Evolutionary conservation across 345 rosid species (phyloP).

Genomic region (Hirschfeldia incana): DNA sequence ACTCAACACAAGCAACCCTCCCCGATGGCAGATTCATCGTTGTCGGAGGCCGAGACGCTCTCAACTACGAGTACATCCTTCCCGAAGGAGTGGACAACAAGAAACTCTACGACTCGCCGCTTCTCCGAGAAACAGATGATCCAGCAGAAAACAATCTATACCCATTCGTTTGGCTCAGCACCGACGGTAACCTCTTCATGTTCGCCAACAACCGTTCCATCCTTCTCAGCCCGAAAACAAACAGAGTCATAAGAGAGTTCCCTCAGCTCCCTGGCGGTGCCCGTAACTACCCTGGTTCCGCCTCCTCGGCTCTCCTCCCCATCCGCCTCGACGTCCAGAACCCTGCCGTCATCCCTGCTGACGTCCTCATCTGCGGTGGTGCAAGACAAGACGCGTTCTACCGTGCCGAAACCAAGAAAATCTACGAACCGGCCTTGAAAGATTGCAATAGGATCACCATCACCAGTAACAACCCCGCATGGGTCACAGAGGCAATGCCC

Average conservation of each 20-base stretch:
- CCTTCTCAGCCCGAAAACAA: conserved; percentile 52
- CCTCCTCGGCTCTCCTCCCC: conserved; percentile 64
- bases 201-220: conserved; percentile 76
- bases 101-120: conserved; percentile 39
- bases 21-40: conserved; percentile 73
- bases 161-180: conserved; percentile 71
- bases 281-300: conserved; percentile 76
- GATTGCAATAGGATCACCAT: conserved; percentile 63
- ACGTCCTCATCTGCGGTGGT: conserved; percentile 64
- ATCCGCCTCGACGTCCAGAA: conserved; percentile 36
- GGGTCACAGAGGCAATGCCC: conserved; percentile 72
- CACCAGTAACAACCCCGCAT: conserved; percentile 44
- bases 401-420: conserved; percentile 27
- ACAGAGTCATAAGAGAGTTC: conserved; percentile 53
- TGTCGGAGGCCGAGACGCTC: conserved; percentile 77
- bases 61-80: conserved; percentile 71
- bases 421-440: conserved; percentile 41
- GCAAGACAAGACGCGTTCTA: conserved; percentile 42
- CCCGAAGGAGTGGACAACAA: conserved; percentile 48
- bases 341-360: conserved; percentile 32
- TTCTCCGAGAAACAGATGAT: conserved; percentile 58
- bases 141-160: conserved; percentile 71
- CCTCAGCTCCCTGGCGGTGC: conserved; percentile 70
- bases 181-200: conserved; percentile 84
- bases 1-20: conserved; percentile 72